Base-by-base conservation (phyloP, 2,329 filamentous ascomycete genomes). In the Seiridium cupressi region DNA sequence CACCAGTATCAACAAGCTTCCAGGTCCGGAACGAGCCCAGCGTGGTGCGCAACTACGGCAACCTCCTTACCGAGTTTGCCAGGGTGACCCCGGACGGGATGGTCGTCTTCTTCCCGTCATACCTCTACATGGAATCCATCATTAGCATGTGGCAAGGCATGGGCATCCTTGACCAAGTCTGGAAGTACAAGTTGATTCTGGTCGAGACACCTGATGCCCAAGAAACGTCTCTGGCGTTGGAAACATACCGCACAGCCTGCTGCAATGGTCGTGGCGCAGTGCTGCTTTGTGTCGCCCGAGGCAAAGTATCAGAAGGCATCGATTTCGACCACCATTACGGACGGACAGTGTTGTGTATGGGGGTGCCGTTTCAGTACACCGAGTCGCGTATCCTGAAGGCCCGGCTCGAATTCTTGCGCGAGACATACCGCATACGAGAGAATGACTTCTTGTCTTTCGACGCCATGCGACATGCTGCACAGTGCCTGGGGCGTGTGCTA, bases 291-390 rank as follows among this genome's bases (percentile, higher is more conserved):
- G 95, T 99, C 74, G 95, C 95, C 1, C 90, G 95, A 74, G 95
- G 95, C 38, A 99, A 99, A 74, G 96, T 99, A 7, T 95, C 91
- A 0, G 95, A 99, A 74, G 96, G 96, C 53, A 98, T 99, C 66
- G 95, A 99, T 86, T 99, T 99, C 70, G 95, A 99, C 74, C 95
- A 99, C 71, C 95, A 99, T 70, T 99, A 97, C 73, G 95, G 95
- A 44, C 90, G 95, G 59, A 95, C 94, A 10, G 96, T 99, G 76
- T 74, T 99, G 54, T 97, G 93, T 72, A 97, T 99, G 66, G 95
- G 95, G 47, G 94, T 98, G 1, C 95, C 95, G 0, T 99, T 98
- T 77, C 95, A 99, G 76, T 99, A 99, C 78, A 99, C 96, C 2
- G 95, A 99, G 73, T 98, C 93, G 0, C 88, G 95, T 38, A 99